A percentile compares a stretch with the other conserved stretches of the same genome.
Evolutionary conservation across 768 basidiomycete genomes (phyloP).

Genomic region (Russula vinacea): DNA sequence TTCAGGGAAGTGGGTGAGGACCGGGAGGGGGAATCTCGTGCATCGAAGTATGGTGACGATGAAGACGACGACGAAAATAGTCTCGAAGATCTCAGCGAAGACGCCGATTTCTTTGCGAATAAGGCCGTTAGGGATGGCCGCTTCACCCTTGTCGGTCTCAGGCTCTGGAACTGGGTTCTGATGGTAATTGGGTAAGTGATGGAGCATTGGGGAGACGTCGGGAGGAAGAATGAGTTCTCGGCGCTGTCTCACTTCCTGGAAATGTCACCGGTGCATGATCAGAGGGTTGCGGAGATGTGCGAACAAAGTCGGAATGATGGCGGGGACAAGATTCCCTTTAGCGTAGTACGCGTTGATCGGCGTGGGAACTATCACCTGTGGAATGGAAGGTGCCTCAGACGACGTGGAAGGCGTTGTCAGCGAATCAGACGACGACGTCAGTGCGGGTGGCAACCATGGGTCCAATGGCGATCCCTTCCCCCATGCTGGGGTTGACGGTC

Average conservation of each 20-base stretch:
- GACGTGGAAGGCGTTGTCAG: slow-evolving; percentile 29
- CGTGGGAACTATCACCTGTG: slow-evolving; percentile 10
- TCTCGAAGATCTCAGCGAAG: slow-evolving; percentile 42
- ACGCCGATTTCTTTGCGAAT: slow-evolving; percentile 61
- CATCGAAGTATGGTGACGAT: slow-evolving; percentile 41
- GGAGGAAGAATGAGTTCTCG: slow-evolving; percentile 36
- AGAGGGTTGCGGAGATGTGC: slow-evolving; percentile 30
- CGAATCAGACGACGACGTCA: slow-evolving; percentile 28
- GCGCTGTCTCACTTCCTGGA: slow-evolving; percentile 40
- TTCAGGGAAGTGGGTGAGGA: slow-evolving; percentile 20
- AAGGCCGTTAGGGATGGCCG: slow-evolving; percentile 68
- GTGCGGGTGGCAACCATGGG: slow-evolving; percentile 25
- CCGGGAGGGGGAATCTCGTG: slow-evolving; percentile 30
- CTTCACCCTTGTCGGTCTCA: slow-evolving; percentile 44
- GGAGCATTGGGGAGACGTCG: slow-evolving; percentile 40
- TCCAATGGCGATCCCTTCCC: slow-evolving; percentile 22
- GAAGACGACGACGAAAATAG: slow-evolving; percentile 37
- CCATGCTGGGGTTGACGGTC: slow-evolving; percentile 27
- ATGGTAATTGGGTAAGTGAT: slow-evolving; percentile 37
- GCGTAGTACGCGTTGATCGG: slow-evolving; percentile 25
- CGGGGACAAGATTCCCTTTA: slow-evolving; percentile 37
- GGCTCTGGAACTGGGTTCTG: slow-evolving; percentile 36
- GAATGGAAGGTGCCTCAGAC: slow-evolving; percentile 23
- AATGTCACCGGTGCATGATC: slow-evolving; percentile 42
- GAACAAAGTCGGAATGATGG: slow-evolving; percentile 33